These are phyloP conservation scores for Penicillium cinerascens DNA, from an alignment of 495 filamentous ascomycete species.

Conservation along the genomic window DNA sequence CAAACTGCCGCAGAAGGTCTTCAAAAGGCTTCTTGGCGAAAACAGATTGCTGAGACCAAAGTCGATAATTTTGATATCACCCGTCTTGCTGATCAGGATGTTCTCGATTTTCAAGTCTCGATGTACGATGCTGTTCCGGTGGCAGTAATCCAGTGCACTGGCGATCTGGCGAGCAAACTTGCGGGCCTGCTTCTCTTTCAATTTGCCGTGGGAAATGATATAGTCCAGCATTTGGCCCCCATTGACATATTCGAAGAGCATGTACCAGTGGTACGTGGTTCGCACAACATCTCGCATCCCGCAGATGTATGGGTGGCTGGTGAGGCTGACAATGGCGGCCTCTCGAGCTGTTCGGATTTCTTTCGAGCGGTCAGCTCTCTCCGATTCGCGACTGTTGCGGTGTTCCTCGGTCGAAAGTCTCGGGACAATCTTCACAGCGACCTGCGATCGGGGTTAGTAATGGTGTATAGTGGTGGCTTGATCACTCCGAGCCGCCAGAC, in stretches of 20 bases:
- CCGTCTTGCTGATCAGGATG: conserved; percentile 98
- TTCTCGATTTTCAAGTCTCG: conserved; percentile 99
- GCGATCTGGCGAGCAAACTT: conserved; percentile 98
- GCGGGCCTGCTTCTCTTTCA: conserved; percentile 97
- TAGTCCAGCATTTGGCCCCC: conserved; percentile 99
- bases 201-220: conserved; percentile 94
- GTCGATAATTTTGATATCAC: conserved; percentile 99
- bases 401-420: conserved; percentile 81
- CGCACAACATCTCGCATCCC: conserved; percentile 93
- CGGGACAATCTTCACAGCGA: conserved; percentile 98
- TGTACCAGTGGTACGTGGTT: conserved; percentile 99
- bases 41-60: conserved; percentile 98
- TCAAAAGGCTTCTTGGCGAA: conserved; percentile 78
- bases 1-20: conserved; percentile 96
- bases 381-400: conserved; percentile 73
- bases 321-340: conserved; percentile 92
- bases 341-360: conserved; percentile 94
- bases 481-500: background rate
- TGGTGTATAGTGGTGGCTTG: background rate
- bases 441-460: conserved; percentile 48
- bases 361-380: conserved; percentile 90
- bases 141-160: conserved; percentile 97
- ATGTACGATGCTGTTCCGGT: conserved; percentile 98
- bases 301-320: conserved; percentile 95
- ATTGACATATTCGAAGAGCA: conserved; percentile 99